Evolutionary conservation across 2,329 filamentous ascomycete species (phyloP), one percentile per base, ranked within the genome.

Genomic region (Curvularia hawaiiensis): DNA sequence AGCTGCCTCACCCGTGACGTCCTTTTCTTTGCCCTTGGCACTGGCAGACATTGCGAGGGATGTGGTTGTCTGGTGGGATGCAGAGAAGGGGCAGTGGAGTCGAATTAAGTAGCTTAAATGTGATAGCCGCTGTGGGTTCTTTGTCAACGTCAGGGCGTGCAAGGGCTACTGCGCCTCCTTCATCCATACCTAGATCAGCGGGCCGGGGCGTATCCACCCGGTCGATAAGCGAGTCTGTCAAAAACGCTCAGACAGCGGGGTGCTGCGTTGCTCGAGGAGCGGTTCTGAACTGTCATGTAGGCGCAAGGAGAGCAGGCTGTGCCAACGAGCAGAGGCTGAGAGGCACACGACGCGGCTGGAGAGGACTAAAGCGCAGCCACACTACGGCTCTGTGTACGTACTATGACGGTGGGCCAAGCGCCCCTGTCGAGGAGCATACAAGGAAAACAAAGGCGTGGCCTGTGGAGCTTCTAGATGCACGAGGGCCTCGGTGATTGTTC

Each of bases 11-110:
- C 2, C 14, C 22, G n/a, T 33, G 18, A n/a, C 20, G 8, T 39
- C 41, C 41, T 31, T 55, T 33, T 55, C 56, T 51, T 58, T 55
- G 1, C 52, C 56, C 33, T 51, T 55, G 45, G 20, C 41, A 35
- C 43, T 16, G 20, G n/a, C 14, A 20, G 52, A 48, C 56, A 58
- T 58, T 6, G 12, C 38, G 9, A 12, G 20, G 3, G 16, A 22
- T 35, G 1, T 30, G n/a, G 40, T 4, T n/a, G 24, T 26, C 8
- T 26, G 12, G 14, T 2, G 18, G n/a, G 38, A 16, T 22, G 24
- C 26, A 12, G 16, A 31, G 3, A 4, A 20, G 20, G 30, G 14
- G 18, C 1, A n/a, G 7, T 2, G 1, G 24, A 4, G 4, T 31
- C 11, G 30, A 31, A 9, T 10, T 18, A 39, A 11, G n/a, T 22